Conservation (phyloP, 306 rosid genomes). For the Canavalia gladiata region DNA sequence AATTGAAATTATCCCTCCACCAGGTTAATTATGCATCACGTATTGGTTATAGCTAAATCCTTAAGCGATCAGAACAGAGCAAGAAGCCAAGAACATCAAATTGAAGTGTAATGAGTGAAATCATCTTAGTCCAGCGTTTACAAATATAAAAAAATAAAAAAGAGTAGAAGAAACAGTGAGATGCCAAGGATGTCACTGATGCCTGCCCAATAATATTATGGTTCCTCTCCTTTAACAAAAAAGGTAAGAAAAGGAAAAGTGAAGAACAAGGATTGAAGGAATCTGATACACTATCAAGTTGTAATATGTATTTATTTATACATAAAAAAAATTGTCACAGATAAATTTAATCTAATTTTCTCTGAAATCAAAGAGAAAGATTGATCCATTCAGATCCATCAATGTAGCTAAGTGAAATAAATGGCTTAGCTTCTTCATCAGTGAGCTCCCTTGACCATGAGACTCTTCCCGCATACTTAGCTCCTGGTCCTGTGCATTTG, state of each 20-base stretch:
- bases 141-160: neutral
- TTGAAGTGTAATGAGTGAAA: neutral
- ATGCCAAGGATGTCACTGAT: neutral
- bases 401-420: slow-evolving; percentile 67
- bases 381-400: slow-evolving; percentile 64
- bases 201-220: neutral
- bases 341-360: slow-evolving; percentile 1
- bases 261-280: neutral
- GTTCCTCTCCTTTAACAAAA: neutral
- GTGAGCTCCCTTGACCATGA: slow-evolving; percentile 85
- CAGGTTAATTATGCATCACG: neutral
- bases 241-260: neutral
- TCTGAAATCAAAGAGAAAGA: slow-evolving; percentile 32
- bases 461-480: slow-evolving; percentile 72
- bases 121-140: neutral
- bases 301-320: slow-evolving; percentile 17
- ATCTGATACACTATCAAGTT: slow-evolving; percentile 20
- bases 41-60: neutral
- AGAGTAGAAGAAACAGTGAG: neutral
- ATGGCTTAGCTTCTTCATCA: slow-evolving; percentile 71
- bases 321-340: slow-evolving; percentile 27
- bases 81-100: too few relatives aligned
- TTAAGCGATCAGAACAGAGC: neutral
- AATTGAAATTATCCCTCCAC: neutral
- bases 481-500: slow-evolving; percentile 78